Conservation (phyloP, 768 basidiomycete species). For the Tulasnella sp. region DNA sequence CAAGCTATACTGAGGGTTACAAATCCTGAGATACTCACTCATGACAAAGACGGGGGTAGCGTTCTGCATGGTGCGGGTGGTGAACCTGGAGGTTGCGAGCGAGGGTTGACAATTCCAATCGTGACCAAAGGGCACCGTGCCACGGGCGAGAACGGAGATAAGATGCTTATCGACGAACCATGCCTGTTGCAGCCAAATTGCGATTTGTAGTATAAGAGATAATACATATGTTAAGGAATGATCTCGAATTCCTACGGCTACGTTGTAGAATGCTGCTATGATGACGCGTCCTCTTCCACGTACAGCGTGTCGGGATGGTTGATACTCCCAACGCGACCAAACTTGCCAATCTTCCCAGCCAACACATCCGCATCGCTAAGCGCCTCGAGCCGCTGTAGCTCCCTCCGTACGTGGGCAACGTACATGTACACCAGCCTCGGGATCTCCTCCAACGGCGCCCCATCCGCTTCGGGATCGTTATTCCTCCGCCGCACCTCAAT, state of each 20-base stretch:
- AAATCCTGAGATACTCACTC: conserved; percentile 37
- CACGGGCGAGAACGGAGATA: too few species aligned
- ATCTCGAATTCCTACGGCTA: not conserved
- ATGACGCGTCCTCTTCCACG: too few species aligned
- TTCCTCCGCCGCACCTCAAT: conserved; percentile 14
- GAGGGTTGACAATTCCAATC: not conserved
- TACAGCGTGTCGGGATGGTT: conserved; percentile 12
- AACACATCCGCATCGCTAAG: conserved; percentile 35
- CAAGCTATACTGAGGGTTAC: not conserved
- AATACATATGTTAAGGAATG: not conserved
- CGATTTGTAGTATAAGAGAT: too few species aligned
- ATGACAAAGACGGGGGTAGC: conserved; percentile 68
- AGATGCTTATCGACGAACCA: too few species aligned
- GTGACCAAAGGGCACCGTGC: not conserved
- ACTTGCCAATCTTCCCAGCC: conserved; percentile 26
- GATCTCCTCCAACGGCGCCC: conserved; percentile 37
- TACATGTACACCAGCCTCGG: conserved; percentile 62
- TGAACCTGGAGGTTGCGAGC: not conserved
- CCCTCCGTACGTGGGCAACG: conserved; percentile 57
- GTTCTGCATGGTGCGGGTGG: conserved; percentile 2
- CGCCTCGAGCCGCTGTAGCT: conserved; percentile 53
- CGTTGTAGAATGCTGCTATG: too few species aligned
- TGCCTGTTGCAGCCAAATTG: too few species aligned
- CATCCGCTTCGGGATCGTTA: conserved; percentile 15
- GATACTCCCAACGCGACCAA: conserved; percentile 16